Evolutionary conservation across 1,139 yeast species (phyloP).

Genomic region (Sugiyamaella xylanicola): DNA sequence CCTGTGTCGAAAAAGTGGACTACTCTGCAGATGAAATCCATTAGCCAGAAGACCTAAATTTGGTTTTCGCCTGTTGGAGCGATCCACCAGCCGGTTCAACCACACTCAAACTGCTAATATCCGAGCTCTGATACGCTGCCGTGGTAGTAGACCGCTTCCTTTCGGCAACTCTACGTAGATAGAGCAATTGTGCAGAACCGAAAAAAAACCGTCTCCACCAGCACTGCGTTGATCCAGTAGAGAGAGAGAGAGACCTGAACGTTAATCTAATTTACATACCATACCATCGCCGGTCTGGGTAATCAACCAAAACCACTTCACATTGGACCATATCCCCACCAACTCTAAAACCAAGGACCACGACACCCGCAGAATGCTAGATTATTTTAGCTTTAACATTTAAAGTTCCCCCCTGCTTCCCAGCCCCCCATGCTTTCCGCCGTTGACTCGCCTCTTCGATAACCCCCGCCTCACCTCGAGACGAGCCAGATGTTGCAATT

Average conservation of each 20-base stretch:
- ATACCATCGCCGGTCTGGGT: neutral
- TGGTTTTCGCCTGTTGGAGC: too few species aligned
- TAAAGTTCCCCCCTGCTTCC: neutral
- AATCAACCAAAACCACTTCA: neutral
- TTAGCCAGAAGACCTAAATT: neutral
- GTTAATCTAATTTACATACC: too few species aligned
- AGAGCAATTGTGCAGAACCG: neutral
- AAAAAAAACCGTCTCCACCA: too few species aligned
- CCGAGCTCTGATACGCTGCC: too few species aligned
- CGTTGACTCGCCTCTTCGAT: neutral
- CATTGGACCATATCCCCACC: too few species aligned
- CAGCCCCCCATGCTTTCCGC: neutral
- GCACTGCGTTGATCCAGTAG: neutral
- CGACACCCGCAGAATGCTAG: neutral
- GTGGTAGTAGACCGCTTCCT: too few species aligned
- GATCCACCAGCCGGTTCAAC: too few species aligned
- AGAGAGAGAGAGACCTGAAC: neutral
- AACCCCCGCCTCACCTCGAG: too few species aligned
- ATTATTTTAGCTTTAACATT: neutral
- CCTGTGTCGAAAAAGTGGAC: neutral
- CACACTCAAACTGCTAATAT: too few species aligned
- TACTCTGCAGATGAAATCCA: too few species aligned
- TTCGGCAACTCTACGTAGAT: neutral
- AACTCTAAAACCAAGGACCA: neutral
- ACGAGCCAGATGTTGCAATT: too few species aligned